Evolutionary conservation across 2,329 filamentous ascomycete species (phyloP).

Genomic region (Samsoniella hepiali): DNA sequence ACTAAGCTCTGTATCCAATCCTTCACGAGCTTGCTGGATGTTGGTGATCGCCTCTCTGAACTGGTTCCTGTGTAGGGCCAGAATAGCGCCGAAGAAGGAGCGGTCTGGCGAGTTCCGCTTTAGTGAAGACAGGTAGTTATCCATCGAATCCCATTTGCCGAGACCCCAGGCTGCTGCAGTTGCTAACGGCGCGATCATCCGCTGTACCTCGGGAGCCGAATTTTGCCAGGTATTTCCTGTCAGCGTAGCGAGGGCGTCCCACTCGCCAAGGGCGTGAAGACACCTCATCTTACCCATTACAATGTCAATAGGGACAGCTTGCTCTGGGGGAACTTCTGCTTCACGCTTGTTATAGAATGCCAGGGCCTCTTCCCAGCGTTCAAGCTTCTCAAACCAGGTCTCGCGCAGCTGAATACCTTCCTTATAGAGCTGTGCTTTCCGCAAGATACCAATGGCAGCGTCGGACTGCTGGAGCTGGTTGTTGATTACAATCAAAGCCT

Average conservation of each 20-base stretch:
- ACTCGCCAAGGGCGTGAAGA: slow-evolving; percentile 93
- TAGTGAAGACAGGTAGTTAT: slow-evolving; percentile 93
- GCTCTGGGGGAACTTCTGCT: slow-evolving; percentile 57
- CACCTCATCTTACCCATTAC: slow-evolving; percentile 99
- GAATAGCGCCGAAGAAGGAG: slow-evolving; percentile 95
- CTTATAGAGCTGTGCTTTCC: slow-evolving; percentile 91
- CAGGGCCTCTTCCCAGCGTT: slow-evolving; percentile 96
- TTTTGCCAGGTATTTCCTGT: slow-evolving; percentile 93
- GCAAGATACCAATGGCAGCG: slow-evolving; percentile 93
- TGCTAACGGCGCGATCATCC: slow-evolving; percentile 86
- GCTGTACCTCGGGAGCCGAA: slow-evolving; percentile 80
- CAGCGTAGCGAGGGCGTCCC: slow-evolving; percentile 86
- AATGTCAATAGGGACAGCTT: slow-evolving; percentile 74
- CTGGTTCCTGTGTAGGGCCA: slow-evolving; percentile 91
- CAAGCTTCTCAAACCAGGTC: slow-evolving; percentile 98
- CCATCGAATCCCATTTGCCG: slow-evolving; percentile 97
- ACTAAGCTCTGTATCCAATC: slow-evolving; percentile 90
- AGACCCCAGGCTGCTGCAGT: slow-evolving; percentile 96
- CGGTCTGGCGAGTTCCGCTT: slow-evolving; percentile 89
- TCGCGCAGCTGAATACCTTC: slow-evolving; percentile 92
- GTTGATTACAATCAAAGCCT: slow-evolving; percentile 98
- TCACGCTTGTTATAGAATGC: slow-evolving; percentile 89
- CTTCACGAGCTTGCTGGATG: slow-evolving; percentile 88
- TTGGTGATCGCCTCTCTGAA: slow-evolving; percentile 87
- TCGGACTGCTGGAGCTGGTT: slow-evolving; percentile 98